Base-by-base conservation (phyloP, 345 rosid species). In the Bruguiera parviflora region DNA sequence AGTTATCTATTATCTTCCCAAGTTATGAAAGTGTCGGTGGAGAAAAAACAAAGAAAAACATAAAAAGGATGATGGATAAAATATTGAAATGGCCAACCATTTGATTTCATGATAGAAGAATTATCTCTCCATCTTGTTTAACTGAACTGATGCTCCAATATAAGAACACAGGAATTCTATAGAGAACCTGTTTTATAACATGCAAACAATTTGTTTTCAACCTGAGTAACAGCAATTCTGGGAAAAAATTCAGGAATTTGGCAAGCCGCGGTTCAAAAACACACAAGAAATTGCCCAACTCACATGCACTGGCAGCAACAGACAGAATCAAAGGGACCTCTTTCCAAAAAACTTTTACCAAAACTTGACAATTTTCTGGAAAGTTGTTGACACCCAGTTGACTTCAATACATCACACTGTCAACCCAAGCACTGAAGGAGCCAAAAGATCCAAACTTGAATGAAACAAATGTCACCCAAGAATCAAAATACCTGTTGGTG, bases 401-500 rank as follows among this genome's bases (percentile, higher is more conserved):
- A 64, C 27, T 53, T 51, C 53, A 71, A 71, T 46, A 61, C 73
- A 67, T 24, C 68, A 39, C 32, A 60, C 9, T 35, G 59, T 49
- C 46, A 58, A 11, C 63, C 52, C 57, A 60, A 67, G 16, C 53
- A 68, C 13, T 13, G 2, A 52, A 61, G 32, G 15, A n/a, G 57
- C 32, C 6, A 25, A 61, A 73, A 25, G 63, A 20, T 60, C 18
- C 6, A 69, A 60, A 29, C 58, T 69, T 49, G 47, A 64, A 13
- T 24, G 4, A 60, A 71, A 35, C 25, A 66, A 59, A 29, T 49
- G 24, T 60, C 62, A 33, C 74, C 75, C 70, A 64, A 22, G 24
- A 28, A 11, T 39, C 49, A 29, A 58, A 15, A 15, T 68, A 88
- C 98, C 96, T 85, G 75, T 88, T 89, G 47, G 88, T 86, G 96